Conservation (phyloP, 1,284 basidiomycete species). For the Waitea zeae region DNA sequence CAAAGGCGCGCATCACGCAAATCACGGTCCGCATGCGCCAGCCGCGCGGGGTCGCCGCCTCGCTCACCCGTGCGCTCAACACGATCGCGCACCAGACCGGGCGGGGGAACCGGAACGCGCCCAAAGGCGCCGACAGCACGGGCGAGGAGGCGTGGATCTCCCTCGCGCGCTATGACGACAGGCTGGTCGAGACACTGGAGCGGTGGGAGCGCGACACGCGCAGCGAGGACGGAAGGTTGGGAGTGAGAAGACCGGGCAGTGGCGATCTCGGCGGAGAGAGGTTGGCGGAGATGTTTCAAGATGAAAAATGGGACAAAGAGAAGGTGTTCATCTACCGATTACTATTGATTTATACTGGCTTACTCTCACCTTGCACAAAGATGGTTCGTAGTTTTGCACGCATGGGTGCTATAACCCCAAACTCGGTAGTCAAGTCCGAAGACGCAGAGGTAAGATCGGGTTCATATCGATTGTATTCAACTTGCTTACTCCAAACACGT, state of each 20-base stretch:
- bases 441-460: conserved; percentile 13
- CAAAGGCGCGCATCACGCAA: conserved; percentile 24
- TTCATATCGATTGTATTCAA: conserved; percentile 4
- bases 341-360: too few species aligned
- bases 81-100: conserved; percentile 27
- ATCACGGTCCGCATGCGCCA: conserved; percentile 42
- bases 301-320: conserved; percentile 43
- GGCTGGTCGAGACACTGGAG: conserved; percentile 41
- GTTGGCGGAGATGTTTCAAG: conserved; percentile 26
- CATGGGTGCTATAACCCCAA: conserved; percentile 18
- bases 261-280: conserved; percentile 17
- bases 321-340: too few species aligned
- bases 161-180: conserved; percentile 62
- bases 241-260: conserved; percentile 14
- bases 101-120: conserved; percentile 12
- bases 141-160: conserved; percentile 46
- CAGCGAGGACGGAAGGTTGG: conserved; percentile 21
- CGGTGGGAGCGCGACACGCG: conserved; percentile 38
- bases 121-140: conserved; percentile 7
- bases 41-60: conserved; percentile 27
- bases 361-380: too few species aligned
- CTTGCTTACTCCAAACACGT: conserved; percentile 5
- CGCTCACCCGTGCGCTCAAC: conserved; percentile 37
- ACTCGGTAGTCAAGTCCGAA: conserved; percentile 14
- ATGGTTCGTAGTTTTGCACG: conserved; percentile 64